These are phyloP conservation scores for Neonectria sp. DNA, from an alignment of 2,329 filamentous ascomycete genomes.

Conservation along the genomic window DNA sequence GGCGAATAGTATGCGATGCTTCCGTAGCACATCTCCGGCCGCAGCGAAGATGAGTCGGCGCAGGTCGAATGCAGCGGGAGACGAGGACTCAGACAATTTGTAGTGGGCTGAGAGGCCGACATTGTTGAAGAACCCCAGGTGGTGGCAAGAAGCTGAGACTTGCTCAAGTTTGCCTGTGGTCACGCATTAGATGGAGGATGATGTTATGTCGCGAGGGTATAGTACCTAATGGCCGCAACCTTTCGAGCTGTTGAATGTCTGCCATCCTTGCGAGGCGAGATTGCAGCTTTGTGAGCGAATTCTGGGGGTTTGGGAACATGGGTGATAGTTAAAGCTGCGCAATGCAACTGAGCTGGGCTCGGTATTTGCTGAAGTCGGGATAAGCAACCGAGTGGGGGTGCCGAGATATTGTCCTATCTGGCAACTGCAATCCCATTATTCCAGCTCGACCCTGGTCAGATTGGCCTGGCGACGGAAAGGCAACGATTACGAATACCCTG, in stretches of 20 bases:
- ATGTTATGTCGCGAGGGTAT: too few relatives aligned
- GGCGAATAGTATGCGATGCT: slow-evolving; percentile 60
- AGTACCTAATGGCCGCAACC: slow-evolving; percentile 5
- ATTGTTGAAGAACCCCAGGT: slow-evolving; percentile 60
- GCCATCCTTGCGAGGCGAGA: background rate
- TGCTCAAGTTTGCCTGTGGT: slow-evolving; percentile 58
- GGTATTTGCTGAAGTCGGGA: too few relatives aligned
- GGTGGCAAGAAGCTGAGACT: slow-evolving; percentile 59
- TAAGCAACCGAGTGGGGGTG: too few relatives aligned
- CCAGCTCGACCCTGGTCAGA: background rate
- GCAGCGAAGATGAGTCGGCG: slow-evolving; percentile 53
- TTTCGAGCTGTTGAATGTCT: background rate
- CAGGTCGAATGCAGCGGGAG: slow-evolving; percentile 45
- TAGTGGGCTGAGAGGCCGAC: slow-evolving; percentile 58
- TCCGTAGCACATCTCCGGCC: slow-evolving; percentile 51
- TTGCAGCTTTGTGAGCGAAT: background rate
- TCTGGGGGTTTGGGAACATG: background rate
- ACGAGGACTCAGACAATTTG: slow-evolving; percentile 45
- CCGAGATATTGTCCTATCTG: too few relatives aligned
- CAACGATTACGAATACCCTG: too few relatives aligned
- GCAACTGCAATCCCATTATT: too few relatives aligned
- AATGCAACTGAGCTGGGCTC: slow-evolving; percentile 9
- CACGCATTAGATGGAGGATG: too few relatives aligned
- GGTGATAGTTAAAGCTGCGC: background rate
- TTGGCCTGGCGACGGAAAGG: too few relatives aligned